Evolutionary conservation across 495 filamentous ascomycete genomes (phyloP), one percentile per base, ranked within the genome.

Genomic region (Penicillium simplicissimum): DNA sequence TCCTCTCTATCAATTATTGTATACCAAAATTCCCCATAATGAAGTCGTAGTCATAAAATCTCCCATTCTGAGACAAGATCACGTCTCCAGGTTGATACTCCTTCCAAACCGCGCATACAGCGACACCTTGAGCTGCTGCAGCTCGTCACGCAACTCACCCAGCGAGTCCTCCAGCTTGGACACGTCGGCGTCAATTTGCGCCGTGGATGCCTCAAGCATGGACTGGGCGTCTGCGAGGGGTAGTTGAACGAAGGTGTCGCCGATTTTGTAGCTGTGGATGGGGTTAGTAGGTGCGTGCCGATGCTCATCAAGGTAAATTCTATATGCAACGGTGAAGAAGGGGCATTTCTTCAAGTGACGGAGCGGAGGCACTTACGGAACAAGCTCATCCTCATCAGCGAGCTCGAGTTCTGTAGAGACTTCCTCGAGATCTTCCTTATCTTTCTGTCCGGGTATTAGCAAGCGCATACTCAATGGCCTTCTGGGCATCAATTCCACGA

Each of bases 401-500:
- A 98, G 85, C 75, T 98, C 95, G 15, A 98, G 82, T 72, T 98
- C 95, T 35, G 80, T 91, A 6, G 88, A 89, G 49, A 98, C 84
- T 72, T 98, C 95, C 65, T 97, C 92, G 6, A 98, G 84, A 67
- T 97, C 95, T 74, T 98, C 96, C 75, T 97, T 98, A 69, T 98
- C 95, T 79, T 98, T 97, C 96, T 98, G 67, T 54, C 59, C 19
- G 40, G 8, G 8, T 15, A 51, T 33, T 28, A 68, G 35, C 19
- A 19, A 38, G 33, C 19, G 0, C 17, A 55, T 42, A 48, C 35
- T 25, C 10, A n/a, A 21, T 34, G 23, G 8, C 17, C 1, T 25
- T 25, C 23, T 25, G 23, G 11, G 19, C 2, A 28, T 19, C 9
- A 14, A 14, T 3, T 28, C n/a, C 54, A 43, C 21, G n/a, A 8